A percentile compares a stretch with the other conserved stretches of the same genome.
Conservation (phyloP, 306 rosid species). For the Castanea mollissima region DNA sequence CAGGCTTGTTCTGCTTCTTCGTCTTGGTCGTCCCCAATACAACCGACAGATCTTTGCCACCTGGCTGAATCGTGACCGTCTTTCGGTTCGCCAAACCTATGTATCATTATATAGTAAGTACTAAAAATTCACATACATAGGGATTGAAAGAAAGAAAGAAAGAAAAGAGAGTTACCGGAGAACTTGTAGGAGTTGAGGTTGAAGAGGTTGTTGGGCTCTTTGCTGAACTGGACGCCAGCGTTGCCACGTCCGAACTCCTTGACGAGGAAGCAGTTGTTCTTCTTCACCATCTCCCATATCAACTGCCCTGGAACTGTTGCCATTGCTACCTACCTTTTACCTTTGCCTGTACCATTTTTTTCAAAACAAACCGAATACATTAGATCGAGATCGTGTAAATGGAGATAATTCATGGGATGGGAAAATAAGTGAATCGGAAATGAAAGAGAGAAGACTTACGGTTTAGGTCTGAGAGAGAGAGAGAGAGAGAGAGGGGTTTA, state of each 20-base stretch:
- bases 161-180: conserved; percentile 50
- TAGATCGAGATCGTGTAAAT: no score
- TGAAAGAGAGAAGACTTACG: no score
- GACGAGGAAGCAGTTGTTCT: conserved; percentile 78
- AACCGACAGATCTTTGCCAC: conserved; percentile 69
- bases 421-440: no score
- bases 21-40: conserved; percentile 78
- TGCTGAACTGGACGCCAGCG: conserved; percentile 74
- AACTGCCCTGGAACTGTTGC: conserved; percentile 79
- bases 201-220: conserved; percentile 83
- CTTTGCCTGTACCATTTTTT: no score
- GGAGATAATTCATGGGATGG: no score
- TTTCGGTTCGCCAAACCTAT: conserved; percentile 95
- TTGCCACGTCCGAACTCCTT: conserved; percentile 79
- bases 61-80: conserved; percentile 71
- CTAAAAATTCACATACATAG: neutral
- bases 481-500: neutral
- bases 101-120: neutral
- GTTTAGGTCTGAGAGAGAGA: neutral
- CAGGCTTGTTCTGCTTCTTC: conserved; percentile 91
- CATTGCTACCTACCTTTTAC: conserved; percentile 36
- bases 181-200: conserved; percentile 75
- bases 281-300: conserved; percentile 96
- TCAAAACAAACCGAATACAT: no score
- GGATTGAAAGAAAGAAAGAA: neutral